These are phyloP conservation scores for Babesia caballi DNA, from an alignment of 169 alveolate genomes.

Conservation along the genomic window DNA sequence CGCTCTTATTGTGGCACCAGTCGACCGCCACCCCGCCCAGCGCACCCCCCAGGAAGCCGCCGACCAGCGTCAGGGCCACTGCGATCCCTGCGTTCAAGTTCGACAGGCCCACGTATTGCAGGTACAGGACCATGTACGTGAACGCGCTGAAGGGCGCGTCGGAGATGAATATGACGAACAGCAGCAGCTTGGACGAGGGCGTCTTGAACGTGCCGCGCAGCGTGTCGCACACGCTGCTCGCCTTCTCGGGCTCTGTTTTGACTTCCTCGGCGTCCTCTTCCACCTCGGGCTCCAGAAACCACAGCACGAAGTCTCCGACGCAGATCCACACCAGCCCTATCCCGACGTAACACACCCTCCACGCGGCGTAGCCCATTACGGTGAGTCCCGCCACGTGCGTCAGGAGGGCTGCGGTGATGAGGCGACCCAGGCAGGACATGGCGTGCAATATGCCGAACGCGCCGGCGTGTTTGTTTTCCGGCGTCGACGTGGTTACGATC, in stretches of 20 bases:
- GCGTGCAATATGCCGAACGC: slow-evolving; percentile 52
- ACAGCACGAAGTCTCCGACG: background rate
- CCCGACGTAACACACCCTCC: slow-evolving; percentile 27
- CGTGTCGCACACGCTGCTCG: background rate
- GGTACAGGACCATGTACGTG: slow-evolving; percentile 83
- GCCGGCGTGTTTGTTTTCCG: background rate
- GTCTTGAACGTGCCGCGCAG: slow-evolving; percentile 18
- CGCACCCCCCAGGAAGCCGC: slow-evolving; percentile 86
- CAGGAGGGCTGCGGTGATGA: slow-evolving; percentile 1
- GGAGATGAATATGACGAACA: slow-evolving; percentile 72
- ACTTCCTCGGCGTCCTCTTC: background rate
- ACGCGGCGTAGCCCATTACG: slow-evolving; percentile 8
- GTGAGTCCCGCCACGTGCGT: background rate
- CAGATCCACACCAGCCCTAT: slow-evolving; percentile 16
- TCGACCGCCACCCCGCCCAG: slow-evolving; percentile 86
- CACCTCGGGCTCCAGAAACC: background rate
- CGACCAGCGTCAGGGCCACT: slow-evolving; percentile 80
- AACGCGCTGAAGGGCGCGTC: slow-evolving; percentile 88
- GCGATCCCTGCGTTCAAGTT: slow-evolving; percentile 83
- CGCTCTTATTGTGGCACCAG: slow-evolving; percentile 72
- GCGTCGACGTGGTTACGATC: slow-evolving; percentile 18
- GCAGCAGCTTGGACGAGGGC: slow-evolving; percentile 26
- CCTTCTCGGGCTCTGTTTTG: background rate
- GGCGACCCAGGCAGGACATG: slow-evolving; percentile 35
- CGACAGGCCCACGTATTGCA: slow-evolving; percentile 85